Evolutionary conservation across 1,139 yeast species (phyloP), one percentile per base, ranked within the genome.

Genomic region (Zygosaccharomyces sapae): DNA sequence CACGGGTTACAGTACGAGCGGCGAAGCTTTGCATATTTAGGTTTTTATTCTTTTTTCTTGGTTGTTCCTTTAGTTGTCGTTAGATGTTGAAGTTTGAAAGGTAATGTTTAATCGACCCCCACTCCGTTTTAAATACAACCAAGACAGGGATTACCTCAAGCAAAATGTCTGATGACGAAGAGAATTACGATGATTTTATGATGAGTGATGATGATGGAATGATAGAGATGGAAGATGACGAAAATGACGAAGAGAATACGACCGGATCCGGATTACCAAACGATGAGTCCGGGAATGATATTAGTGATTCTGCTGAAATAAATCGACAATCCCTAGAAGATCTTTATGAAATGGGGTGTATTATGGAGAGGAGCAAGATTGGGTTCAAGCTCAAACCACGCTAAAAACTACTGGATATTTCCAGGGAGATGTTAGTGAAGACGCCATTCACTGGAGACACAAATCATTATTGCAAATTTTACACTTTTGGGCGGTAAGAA

Each of bases 141-240:
- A 30, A 12, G 33, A n/a, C 30, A 27, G n/a, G 9, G 10, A 27
- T 27, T 9, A 27, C 30, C 5, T 6, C 27, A 69, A n/a, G n/a
- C n/a, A n/a, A 19, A 41, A 43, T 51, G 51, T 52, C 53, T 24
- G 62, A 59, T 12, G 56, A 45, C 20, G 54, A 52, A 13, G 62
- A 54, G 18, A 63, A 63, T 25, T 69, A 62, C 40, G 69, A 61
- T 38, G 68, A 72, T 3, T 68, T 68, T 43, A 67, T 73, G 55
- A 68, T 63, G 55, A 71, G 76, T 2, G 76, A 70, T 39, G 65
- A 56, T 3, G 71, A 63, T 5, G 61, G 54, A 3, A 52, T 53
- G 6, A 52, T 54, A 25, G 66, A 55, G 33, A 57, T 60, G 50
- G 65, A 54, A 43, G 54, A 57, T 35, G 59, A 57, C 27, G 31